Evolutionary conservation across 2,329 filamentous ascomycete genomes (phyloP), one percentile per base, ranked within the genome.

Genomic region (Stachybotrys elegans): DNA sequence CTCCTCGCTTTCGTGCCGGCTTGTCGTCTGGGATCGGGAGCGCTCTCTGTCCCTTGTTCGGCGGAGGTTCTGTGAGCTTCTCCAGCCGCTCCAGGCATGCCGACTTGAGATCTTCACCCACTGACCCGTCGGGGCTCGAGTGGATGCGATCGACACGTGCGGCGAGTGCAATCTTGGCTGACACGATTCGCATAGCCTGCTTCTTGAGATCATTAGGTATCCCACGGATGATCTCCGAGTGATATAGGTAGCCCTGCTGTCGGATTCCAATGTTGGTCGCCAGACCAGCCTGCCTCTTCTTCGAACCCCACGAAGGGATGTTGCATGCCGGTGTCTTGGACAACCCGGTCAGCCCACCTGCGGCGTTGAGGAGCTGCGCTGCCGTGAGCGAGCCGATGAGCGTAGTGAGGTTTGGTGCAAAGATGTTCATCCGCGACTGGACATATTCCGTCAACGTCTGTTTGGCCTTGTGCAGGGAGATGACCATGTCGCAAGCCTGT

Each of bases 271-370:
- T 85, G 57, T 98, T 98, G 20, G 92, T 96, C 19, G 93, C 92
- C 49, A 97, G 80, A 7, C 91, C 92, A 16, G 83, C 83, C 39
- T 84, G 83, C 52, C 88, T 82, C 63, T 91, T 91, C 65, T 94
- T 95, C 22, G 88, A 93, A 13, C 93, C 93, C 61, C 95, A 84
- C 0, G 91, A 88, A 0, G 90, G 80, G 34, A 98, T 78, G 58
- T 98, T 98, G 68, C 92, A 96, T 3, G 93, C 83, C 0, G 93
- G 93, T 3, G 90, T 93, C 63, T 95, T 95, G 32, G 89, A 90
- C 11, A 98, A 76, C 27, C 89, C 89, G 2, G 84, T 87, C 23
- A 98, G 72, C 8, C 93, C 93, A 49, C 93, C 93, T 0, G 90
- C 87, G 47, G 89, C 88, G 65, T 96, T 96, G 57, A 98, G 85